phyloP scores from a whole-genome alignment of 306 rosid genomes.

The Sicyos baderoa region DNA sequence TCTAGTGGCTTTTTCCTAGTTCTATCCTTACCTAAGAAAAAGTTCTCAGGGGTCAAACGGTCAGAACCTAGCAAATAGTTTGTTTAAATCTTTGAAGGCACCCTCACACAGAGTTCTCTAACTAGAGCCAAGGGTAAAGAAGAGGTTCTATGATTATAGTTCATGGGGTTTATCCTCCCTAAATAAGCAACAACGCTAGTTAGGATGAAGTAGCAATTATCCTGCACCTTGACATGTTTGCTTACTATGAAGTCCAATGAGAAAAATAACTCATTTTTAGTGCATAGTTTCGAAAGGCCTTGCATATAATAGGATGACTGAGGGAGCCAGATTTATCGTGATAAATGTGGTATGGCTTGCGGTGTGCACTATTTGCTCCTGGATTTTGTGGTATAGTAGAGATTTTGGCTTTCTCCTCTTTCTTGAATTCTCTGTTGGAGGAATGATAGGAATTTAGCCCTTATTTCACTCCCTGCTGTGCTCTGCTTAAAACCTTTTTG shows the following conservation, averaged over 20 bases:
- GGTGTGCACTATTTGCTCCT: conserved; percentile 11
- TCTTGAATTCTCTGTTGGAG: neutral
- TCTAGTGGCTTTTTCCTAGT: neutral
- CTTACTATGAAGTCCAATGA: neutral
- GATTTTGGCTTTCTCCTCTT: neutral
- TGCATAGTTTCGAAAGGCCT: neutral
- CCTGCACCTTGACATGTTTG: neutral
- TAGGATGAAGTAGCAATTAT: neutral
- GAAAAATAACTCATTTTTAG: neutral
- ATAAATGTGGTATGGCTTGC: neutral
- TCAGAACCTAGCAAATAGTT: neutral
- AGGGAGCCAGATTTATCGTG: neutral
- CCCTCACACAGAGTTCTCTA: neutral
- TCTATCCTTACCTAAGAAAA: neutral
- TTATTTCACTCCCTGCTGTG: neutral
- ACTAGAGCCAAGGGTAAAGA: neutral
- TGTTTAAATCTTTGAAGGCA: neutral
- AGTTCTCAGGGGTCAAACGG: neutral
- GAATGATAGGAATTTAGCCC: conserved; percentile 2
- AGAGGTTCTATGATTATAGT: neutral
- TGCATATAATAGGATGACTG: neutral
- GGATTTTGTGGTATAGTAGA: neutral
- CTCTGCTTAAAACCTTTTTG: neutral
- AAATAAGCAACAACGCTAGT: neutral
- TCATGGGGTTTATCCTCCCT: neutral